Base-by-base conservation (phyloP, 2,329 filamentous ascomycete genomes). In the Alternaria postmessia region DNA sequence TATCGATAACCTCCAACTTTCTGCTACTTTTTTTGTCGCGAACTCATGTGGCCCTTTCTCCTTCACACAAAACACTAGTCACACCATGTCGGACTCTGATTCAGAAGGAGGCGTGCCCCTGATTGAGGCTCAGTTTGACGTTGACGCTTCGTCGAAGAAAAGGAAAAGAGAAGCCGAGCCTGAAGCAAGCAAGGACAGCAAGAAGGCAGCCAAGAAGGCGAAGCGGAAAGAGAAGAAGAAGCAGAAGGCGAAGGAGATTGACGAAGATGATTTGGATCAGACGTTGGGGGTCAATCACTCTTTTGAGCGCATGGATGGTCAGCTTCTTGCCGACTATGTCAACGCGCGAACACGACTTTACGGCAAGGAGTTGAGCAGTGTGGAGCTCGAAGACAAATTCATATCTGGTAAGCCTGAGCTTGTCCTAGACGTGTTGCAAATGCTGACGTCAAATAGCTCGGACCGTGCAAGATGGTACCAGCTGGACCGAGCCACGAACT, bases 351-450 rank as follows among this genome's bases (percentile, higher is more conserved):
- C 92, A 54, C 88, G 86, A 65, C 86, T 90, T 24, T 96, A 94
- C 73, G 91, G 93, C 54, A 88, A 87, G 28, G 90, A 97, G 53
- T 79, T 97, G 71, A 97, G 91, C 69, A 83, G 88, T 0, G 86
- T 98, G 41, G 95, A 99, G 80, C 82, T 96, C 32, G 89, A 92
- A 57, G 94, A 97, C 75, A 83, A 92, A 72, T 89, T 91, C 56
- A 84, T 98, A 53, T 88, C 92, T 67, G 89, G 92, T 93, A 11
- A 53, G 38, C 51, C 18, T 36, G 47, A 47, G 46, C 20, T 18
- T 2, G 30, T n/a, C 22, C 38, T 11, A 22, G 39, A 24, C 30
- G 36, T 7, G 3, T 49, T 36, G 20, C n/a, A 49, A 49, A 49
- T 26, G 24, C 66, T 73, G 57, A 73, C 54, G 11, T 20, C 26